A percentile compares a stretch with the other conserved stretches of the same genome.
Conservation (phyloP, 306 rosid genomes). For the Alnus glutinosa region DNA sequence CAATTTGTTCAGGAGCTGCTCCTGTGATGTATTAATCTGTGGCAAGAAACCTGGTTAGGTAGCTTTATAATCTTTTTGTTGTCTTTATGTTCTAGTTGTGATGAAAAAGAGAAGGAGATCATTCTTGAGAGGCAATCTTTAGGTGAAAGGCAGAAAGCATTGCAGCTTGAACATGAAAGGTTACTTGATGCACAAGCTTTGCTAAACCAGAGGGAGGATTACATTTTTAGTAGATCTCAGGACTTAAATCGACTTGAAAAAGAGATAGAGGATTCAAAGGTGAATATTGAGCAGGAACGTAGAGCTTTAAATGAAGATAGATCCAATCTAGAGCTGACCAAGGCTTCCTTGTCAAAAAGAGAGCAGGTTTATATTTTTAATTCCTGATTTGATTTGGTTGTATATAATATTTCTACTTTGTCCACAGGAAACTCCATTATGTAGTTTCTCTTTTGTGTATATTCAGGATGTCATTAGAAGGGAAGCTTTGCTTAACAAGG, state of each 20-base stretch:
- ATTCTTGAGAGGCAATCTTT: conserved; percentile 76
- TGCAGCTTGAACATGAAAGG: conserved; percentile 86
- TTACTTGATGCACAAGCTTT: conserved; percentile 77
- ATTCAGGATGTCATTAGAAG: conserved; percentile 57
- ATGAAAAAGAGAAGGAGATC: conserved; percentile 77
- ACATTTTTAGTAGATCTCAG: conserved; percentile 59
- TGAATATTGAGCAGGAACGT: conserved; percentile 51
- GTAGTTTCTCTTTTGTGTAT: conserved; percentile 25
- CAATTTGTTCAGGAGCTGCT: not conserved
- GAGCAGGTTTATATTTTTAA: conserved; percentile 62
- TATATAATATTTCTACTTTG: conserved; percentile 14
- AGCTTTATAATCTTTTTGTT: conserved; percentile 15
- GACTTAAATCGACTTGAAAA: conserved; percentile 72
- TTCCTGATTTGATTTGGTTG: conserved; percentile 24
- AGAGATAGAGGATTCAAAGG: conserved; percentile 63
- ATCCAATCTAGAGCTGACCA: conserved; percentile 55
- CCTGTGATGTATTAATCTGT: conserved; percentile 13
- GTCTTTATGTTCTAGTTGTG: conserved; percentile 53
- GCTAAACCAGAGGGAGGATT: conserved; percentile 80
- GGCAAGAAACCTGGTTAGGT: not conserved
- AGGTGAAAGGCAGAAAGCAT: conserved; percentile 72
- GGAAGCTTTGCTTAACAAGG: conserved; percentile 58
- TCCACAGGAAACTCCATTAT: conserved; percentile 25
- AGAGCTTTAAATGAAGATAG: conserved; percentile 58
- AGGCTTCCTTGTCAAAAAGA: conserved; percentile 52